Percentiles rank a stretch among this genome's conserved stretches.
These are phyloP conservation scores for Solanum medicagineum DNA, from an alignment of 257 asterid genomes.

Conservation along the genomic window DNA sequence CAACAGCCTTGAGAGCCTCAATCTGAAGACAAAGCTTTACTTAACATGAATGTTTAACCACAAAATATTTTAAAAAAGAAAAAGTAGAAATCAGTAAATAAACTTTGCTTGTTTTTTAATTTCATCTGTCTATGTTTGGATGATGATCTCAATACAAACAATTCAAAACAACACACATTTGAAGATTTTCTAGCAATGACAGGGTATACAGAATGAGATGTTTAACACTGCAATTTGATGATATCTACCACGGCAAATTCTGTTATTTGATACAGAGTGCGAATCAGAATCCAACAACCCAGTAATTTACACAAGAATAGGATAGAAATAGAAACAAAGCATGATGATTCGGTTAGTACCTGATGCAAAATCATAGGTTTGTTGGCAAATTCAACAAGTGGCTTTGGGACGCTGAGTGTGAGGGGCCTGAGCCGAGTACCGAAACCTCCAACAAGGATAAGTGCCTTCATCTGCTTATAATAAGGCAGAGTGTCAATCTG, in stretches of 20 bases:
- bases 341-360: conserved; percentile 12
- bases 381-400: conserved; percentile 70
- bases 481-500: background rate
- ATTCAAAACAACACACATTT: background rate
- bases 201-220: background rate
- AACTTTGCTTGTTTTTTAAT: too few species aligned
- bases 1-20: conserved; percentile 70
- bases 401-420: conserved; percentile 66
- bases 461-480: conserved; percentile 44
- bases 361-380: conserved; percentile 83
- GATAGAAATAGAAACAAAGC: background rate
- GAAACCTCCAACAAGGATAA: conserved; percentile 75
- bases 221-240: background rate
- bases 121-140: too few species aligned
- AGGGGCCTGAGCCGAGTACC: conserved; percentile 72
- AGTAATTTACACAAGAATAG: background rate
- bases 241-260: background rate
- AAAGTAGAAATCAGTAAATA: too few species aligned
- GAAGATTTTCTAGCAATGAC: background rate
- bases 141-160: background rate
- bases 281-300: background rate
- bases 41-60: conserved; percentile 5
- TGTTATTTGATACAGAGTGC: background rate
- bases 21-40: conserved; percentile 27
- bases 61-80: background rate